Percentiles rank a stretch among this genome's conserved stretches.
Evolutionary conservation across 306 rosid species (phyloP).

Genomic region (Cucumis cinereus): DNA sequence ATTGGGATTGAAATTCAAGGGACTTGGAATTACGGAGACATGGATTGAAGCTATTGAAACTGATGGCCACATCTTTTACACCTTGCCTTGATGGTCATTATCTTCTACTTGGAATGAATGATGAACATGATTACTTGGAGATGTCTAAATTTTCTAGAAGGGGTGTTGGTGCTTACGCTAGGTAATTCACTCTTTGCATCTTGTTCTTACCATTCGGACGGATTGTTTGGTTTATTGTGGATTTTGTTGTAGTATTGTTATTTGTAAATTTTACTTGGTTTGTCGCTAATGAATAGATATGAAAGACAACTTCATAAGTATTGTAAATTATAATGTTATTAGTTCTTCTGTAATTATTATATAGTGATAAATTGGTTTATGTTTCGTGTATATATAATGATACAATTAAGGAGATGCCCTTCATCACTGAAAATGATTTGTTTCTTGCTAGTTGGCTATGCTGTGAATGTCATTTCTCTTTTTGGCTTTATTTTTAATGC

Average conservation of each 20-base stretch:
- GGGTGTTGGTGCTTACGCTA: slow-evolving; percentile 57
- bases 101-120: slow-evolving; percentile 54
- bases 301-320: slow-evolving; percentile 62
- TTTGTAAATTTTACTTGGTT: background rate
- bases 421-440: background rate
- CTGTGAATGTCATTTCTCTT: slow-evolving; percentile 8
- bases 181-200: slow-evolving; percentile 12
- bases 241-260: background rate
- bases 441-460: background rate
- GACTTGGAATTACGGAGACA: slow-evolving; percentile 52
- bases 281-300: background rate
- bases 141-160: slow-evolving; percentile 52
- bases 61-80: slow-evolving; percentile 55
- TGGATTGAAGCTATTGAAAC: slow-evolving; percentile 65
- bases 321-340: no score
- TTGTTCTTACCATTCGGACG: background rate
- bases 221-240: background rate
- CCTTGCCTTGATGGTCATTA: slow-evolving; percentile 64
- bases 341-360: no score
- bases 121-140: slow-evolving; percentile 40
- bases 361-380: no score
- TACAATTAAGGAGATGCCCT: background rate
- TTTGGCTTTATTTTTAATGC: slow-evolving; percentile 2
- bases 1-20: slow-evolving; percentile 11
- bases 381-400: no score